A percentile compares a stretch with the other conserved stretches of the same genome.
These are phyloP conservation scores for Microthyrium microscopicum DNA, from an alignment of 2,329 filamentous ascomycete genomes.

Conservation along the genomic window DNA sequence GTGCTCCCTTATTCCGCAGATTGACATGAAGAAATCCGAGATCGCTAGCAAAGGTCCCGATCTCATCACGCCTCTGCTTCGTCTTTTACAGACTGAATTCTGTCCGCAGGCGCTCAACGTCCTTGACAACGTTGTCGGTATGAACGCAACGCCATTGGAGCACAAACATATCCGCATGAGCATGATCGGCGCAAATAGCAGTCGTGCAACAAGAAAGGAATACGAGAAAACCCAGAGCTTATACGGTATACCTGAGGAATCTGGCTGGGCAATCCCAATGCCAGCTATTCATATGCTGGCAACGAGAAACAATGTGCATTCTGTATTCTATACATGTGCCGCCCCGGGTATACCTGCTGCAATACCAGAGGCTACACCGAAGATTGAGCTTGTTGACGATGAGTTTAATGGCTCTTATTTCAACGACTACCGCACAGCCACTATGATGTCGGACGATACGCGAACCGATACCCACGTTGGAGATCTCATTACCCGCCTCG, in stretches of 20 bases:
- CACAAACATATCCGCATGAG: slow-evolving; percentile 94
- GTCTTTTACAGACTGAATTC: slow-evolving; percentile 80
- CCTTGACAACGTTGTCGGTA: slow-evolving; percentile 84
- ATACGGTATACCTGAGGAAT: slow-evolving; percentile 90
- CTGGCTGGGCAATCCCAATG: slow-evolving; percentile 89
- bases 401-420: slow-evolving; percentile 69
- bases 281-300: slow-evolving; percentile 77
- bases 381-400: slow-evolving; percentile 84
- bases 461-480: slow-evolving; percentile 25
- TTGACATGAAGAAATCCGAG: slow-evolving; percentile 84
- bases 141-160: slow-evolving; percentile 62
- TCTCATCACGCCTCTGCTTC: slow-evolving; percentile 78
- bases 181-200: slow-evolving; percentile 77
- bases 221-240: slow-evolving; percentile 88
- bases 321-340: slow-evolving; percentile 87
- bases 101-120: slow-evolving; percentile 86
- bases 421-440: slow-evolving; percentile 61
- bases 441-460: slow-evolving; percentile 79
- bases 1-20: slow-evolving; percentile 66
- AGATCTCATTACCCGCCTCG: slow-evolving; percentile 50
- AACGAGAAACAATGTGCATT: slow-evolving; percentile 84
- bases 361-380: slow-evolving; percentile 55
- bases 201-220: slow-evolving; percentile 70
- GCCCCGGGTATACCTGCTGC: slow-evolving; percentile 24
- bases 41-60: slow-evolving; percentile 86